Evolutionary conservation across 768 basidiomycete species (phyloP).

Genomic region (Lactarius deliciosus): DNA sequence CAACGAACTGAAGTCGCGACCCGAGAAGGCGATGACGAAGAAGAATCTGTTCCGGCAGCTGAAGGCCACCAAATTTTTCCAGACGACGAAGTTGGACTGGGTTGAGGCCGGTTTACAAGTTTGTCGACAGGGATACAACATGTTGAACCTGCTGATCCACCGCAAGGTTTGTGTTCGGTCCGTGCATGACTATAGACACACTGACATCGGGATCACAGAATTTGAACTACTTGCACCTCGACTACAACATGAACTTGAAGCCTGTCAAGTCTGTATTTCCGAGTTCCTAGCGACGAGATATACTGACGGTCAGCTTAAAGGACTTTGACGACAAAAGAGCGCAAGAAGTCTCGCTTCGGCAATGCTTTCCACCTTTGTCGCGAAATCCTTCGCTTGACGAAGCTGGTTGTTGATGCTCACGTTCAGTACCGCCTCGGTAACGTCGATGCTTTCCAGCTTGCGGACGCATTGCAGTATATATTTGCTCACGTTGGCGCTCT

Average conservation of each 20-base stretch:
- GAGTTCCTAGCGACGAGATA: not conserved
- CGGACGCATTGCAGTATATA: slow-evolving; percentile 97
- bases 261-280: slow-evolving; percentile 67
- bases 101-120: slow-evolving; percentile 99
- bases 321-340: slow-evolving; percentile 98
- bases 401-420: slow-evolving; percentile 98
- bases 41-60: slow-evolving; percentile 94
- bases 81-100: slow-evolving; percentile 97
- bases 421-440: slow-evolving; percentile 98
- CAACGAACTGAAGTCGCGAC: slow-evolving; percentile 85
- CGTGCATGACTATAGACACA: not conserved
- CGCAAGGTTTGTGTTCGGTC: slow-evolving; percentile 65
- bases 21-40: slow-evolving; percentile 97
- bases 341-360: slow-evolving; percentile 99
- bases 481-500: slow-evolving; percentile 96
- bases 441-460: slow-evolving; percentile 98
- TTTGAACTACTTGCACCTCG: slow-evolving; percentile 89
- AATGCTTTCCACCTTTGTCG: slow-evolving; percentile 98
- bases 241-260: slow-evolving; percentile 99
- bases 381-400: slow-evolving; percentile 96
- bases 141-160: slow-evolving; percentile 98
- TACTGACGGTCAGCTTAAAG: slow-evolving; percentile 41
- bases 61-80: slow-evolving; percentile 99
- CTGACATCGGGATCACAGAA: slow-evolving; percentile 50
- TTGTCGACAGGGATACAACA: slow-evolving; percentile 98